Conservation (phyloP, 768 basidiomycete genomes). For the Suillus brevipes region DNA sequence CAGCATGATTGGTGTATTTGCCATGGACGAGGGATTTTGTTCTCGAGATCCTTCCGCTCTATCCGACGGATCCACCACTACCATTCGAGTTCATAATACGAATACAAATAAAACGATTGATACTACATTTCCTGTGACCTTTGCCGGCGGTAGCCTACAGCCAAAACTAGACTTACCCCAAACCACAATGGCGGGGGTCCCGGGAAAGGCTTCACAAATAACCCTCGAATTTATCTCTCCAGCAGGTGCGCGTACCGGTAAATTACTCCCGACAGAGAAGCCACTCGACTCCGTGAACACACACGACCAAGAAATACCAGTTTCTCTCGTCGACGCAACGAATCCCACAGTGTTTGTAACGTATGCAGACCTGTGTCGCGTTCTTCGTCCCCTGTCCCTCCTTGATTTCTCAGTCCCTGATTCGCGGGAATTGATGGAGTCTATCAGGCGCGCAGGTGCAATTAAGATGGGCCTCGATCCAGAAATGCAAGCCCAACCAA, state of each 20-base stretch:
- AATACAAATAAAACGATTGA: constrained; percentile 72
- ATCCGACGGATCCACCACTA: constrained; percentile 29
- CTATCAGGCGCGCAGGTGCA: constrained; percentile 56
- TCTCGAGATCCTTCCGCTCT: neutral
- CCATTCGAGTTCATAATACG: constrained; percentile 65
- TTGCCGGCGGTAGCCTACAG: constrained; percentile 14
- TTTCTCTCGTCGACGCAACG: constrained; percentile 69
- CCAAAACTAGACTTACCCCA: constrained; percentile 50
- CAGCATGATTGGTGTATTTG: constrained; percentile 72
- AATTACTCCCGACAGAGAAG: constrained; percentile 62
- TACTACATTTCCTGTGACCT: constrained; percentile 62
- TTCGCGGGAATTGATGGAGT: constrained; percentile 43
- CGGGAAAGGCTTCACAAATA: constrained; percentile 64
- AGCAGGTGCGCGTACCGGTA: constrained; percentile 68
- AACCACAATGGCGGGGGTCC: constrained; percentile 64
- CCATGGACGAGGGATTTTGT: constrained; percentile 64
- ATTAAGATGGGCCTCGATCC: constrained; percentile 65
- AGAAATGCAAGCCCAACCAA: constrained; percentile 64
- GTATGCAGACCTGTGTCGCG: constrained; percentile 40
- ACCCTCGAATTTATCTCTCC: constrained; percentile 66
- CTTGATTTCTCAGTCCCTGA: constrained; percentile 10
- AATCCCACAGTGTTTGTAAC: constrained; percentile 72
- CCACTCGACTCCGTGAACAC: constrained; percentile 46
- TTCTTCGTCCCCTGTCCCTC: constrained; percentile 25
- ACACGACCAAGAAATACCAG: constrained; percentile 30